These are phyloP conservation scores for Euphorbia peplus DNA, from an alignment of 345 rosid species.

Conservation along the genomic window DNA sequence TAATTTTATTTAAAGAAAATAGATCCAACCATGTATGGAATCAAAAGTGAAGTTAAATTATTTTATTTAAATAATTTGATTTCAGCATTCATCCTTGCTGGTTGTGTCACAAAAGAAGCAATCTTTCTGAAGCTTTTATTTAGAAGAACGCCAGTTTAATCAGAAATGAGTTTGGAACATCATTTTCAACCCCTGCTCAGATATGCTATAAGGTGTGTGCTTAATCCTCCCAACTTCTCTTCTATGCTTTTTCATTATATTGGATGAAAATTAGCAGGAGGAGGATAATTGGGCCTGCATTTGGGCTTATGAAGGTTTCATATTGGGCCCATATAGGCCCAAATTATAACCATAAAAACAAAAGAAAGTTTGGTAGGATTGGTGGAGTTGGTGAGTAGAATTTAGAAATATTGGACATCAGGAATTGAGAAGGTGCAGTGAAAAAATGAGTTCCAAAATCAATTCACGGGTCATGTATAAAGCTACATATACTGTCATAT, in stretches of 20 bases:
- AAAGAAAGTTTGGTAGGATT: too few species aligned
- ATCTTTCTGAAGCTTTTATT: constrained; percentile 6
- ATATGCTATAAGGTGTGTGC: not conserved
- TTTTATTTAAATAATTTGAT: constrained; percentile 5
- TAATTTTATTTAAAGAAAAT: too few species aligned
- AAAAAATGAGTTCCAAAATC: not conserved
- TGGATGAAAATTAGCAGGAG: not conserved
- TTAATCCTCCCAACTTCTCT: not conserved
- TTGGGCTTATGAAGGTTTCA: not conserved
- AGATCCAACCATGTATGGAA: too few species aligned
- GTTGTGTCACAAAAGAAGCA: constrained; percentile 50
- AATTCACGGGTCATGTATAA: not conserved
- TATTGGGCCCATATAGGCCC: not conserved
- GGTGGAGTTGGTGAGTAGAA: too few species aligned
- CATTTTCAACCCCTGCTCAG: not conserved
- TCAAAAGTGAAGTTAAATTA: too few species aligned
- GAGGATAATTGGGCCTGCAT: too few species aligned
- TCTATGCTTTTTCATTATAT: not conserved
- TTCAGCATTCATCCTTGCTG: constrained; percentile 66
- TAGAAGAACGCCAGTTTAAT: not conserved
- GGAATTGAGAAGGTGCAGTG: too few species aligned
- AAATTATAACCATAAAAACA: not conserved
- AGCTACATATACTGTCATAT: not conserved
- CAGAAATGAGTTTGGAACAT: not conserved
- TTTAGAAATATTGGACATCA: not conserved